Conservation (phyloP, 345 rosid species). For the Citrus australasica region DNA sequence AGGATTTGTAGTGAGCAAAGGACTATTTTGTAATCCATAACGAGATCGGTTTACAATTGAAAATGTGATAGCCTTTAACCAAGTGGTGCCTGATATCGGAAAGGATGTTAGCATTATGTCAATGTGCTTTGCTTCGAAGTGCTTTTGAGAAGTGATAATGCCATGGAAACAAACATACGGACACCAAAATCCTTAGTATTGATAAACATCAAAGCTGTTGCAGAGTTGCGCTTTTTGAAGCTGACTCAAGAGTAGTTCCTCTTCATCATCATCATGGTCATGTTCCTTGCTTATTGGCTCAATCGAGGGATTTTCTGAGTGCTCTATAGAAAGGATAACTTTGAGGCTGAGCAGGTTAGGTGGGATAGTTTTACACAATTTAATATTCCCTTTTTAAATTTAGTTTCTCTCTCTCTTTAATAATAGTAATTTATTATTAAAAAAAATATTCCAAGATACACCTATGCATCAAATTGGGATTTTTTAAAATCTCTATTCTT, state of each 20-base stretch:
- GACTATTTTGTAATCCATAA: neutral
- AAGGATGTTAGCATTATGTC: constrained; percentile 14
- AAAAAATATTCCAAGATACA: no score
- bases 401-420: no score
- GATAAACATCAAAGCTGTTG: neutral
- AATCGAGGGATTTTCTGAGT: neutral
- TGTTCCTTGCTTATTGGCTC: no score
- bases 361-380: no score
- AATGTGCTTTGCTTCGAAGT: constrained; percentile 13
- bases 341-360: neutral
- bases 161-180: rapidly evolving
- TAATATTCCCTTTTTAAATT: no score
- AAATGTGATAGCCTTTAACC: constrained; percentile 31
- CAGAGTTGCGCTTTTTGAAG: neutral
- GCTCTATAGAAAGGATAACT: neutral
- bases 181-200: constrained; percentile 4
- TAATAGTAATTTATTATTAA: no score
- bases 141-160: neutral
- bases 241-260: neutral
- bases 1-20: neutral
- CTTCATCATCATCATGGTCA: neutral
- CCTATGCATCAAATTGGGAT: no score
- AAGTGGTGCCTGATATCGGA: constrained; percentile 30
- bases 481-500: no score
- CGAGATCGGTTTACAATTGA: constrained; percentile 10